Evolutionary conservation across 2,329 filamentous ascomycete species (phyloP).

Genomic region (Aspergillus neoniger): DNA sequence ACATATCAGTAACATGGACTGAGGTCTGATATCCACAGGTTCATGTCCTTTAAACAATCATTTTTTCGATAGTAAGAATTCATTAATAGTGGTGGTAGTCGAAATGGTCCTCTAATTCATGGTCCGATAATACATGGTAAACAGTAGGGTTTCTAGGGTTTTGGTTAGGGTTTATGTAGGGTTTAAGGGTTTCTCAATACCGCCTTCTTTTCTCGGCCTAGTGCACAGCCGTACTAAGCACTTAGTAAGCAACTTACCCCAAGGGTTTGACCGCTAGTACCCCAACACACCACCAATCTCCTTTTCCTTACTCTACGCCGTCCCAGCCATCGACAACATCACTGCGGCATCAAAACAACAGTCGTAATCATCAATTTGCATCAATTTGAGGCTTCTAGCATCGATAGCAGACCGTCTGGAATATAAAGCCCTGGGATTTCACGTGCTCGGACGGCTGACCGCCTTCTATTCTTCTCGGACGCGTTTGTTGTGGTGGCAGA

Average conservation of each 20-base stretch:
- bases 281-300: background rate
- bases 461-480: background rate
- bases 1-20: no score
- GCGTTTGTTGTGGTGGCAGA: background rate
- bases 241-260: background rate
- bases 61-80: no score
- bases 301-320: background rate
- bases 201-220: no score
- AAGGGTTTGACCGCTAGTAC: background rate
- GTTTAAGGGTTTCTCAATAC: no score
- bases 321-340: background rate
- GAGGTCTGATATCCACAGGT: no score
- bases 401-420: background rate
- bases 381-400: background rate
- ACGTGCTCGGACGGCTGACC: background rate
- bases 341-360: background rate
- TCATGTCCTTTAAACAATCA: no score
- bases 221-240: rapidly evolving
- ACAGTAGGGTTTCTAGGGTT: background rate
- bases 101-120: no score
- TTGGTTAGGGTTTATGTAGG: no score
- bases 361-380: background rate
- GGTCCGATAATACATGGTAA: no score
- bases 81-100: no score
- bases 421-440: background rate